A percentile compares a stretch with the other conserved stretches of the same genome.
Conservation (phyloP, 2,329 filamentous ascomycete species). For the Aspergillus sp. region DNA sequence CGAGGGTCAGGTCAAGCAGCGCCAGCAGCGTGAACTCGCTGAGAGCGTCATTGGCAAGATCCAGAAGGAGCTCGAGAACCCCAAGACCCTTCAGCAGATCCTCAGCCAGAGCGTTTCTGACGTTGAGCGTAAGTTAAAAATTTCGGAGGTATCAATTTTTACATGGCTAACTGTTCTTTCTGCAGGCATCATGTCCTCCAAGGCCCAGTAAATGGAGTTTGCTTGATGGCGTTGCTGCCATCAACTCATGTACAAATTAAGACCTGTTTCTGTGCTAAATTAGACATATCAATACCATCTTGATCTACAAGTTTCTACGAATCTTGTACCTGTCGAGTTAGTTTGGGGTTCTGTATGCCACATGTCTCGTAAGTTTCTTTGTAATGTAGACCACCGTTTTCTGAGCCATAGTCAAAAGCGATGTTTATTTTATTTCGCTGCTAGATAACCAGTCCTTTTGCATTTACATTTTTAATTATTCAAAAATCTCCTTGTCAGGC, state of each 20-base stretch:
- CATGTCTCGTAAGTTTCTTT: background rate
- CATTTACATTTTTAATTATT: background rate
- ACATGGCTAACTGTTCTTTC: background rate
- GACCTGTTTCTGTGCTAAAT: conserved; percentile 35
- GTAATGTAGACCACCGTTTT: background rate
- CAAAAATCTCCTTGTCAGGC: background rate
- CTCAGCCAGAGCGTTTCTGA: conserved; percentile 94
- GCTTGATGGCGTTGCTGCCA: conserved; percentile 30
- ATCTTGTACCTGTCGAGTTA: background rate
- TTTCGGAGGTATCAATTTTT: background rate
- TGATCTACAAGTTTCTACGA: conserved; percentile 13
- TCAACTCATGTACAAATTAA: conserved; percentile 43
- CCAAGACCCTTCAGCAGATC: conserved; percentile 95
- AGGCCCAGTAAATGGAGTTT: conserved; percentile 38
- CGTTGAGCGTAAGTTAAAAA: conserved; percentile 77
- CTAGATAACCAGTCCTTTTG: background rate
- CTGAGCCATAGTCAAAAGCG: background rate
- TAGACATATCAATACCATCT: conserved; percentile 40
- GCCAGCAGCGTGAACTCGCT: conserved; percentile 95
- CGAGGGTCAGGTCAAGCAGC: conserved; percentile 97
- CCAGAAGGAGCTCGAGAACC: conserved; percentile 97
- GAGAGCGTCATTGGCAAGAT: conserved; percentile 95
- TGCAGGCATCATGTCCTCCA: conserved; percentile 40
- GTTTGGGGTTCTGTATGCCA: background rate
- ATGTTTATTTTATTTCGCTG: background rate